Conservation (phyloP, 768 basidiomycete species). For the Asterophora parasitica region DNA sequence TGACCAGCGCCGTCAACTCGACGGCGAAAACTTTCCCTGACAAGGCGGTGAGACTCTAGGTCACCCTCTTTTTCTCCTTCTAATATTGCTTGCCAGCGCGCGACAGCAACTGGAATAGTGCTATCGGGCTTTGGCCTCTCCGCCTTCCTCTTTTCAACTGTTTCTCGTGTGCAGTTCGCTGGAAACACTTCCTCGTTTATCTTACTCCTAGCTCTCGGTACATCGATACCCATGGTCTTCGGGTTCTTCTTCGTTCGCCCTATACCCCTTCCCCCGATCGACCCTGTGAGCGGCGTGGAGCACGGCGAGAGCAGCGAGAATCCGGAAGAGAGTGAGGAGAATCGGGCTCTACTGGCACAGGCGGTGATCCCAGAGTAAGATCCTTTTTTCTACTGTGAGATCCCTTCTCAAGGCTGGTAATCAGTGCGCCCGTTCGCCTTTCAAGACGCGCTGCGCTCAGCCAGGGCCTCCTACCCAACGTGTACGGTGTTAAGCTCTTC, state of each 20-base stretch:
- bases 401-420: neutral
- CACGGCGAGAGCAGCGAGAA: constrained; percentile 14
- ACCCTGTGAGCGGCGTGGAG: constrained; percentile 19
- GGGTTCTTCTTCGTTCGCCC: constrained; percentile 71
- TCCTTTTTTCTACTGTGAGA: neutral
- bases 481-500: constrained; percentile 19
- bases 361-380: constrained; percentile 2
- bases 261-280: constrained; percentile 50
- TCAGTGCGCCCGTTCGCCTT: constrained; percentile 2
- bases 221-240: constrained; percentile 73
- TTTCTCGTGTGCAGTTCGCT: constrained; percentile 67
- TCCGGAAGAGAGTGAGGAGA: constrained; percentile 8
- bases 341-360: constrained; percentile 6
- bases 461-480: constrained; percentile 17
- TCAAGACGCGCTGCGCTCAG: constrained; percentile 15
- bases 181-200: constrained; percentile 79
- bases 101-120: constrained; percentile 71
- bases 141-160: constrained; percentile 81
- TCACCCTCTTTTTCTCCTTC: constrained; percentile 1
- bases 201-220: constrained; percentile 71
- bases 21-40: constrained; percentile 83
- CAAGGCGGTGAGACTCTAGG: constrained; percentile 42
- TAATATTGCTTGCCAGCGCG: constrained; percentile 44
- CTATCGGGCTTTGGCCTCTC: constrained; percentile 88
- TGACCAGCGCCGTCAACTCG: constrained; percentile 68